Evolutionary conservation across 345 rosid species (phyloP).

Genomic region (Salix exigua): DNA sequence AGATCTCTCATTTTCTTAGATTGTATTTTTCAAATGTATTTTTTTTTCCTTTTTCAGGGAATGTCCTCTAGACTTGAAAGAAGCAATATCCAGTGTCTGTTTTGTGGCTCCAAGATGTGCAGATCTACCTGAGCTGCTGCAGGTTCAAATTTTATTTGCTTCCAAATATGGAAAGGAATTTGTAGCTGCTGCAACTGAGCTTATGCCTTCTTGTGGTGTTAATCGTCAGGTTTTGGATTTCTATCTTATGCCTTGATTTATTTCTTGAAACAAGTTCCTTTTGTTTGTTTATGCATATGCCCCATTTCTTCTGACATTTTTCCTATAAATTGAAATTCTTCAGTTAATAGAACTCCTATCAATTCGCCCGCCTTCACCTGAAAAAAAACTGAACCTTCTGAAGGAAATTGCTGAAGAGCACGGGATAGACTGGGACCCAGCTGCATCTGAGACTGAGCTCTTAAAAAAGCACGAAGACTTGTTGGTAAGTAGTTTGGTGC

Average conservation of each 20-base stretch:
- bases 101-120: conserved; percentile 99
- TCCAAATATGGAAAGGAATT: conserved; percentile 89
- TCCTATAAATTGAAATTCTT: conserved; percentile 15
- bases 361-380: conserved; percentile 79
- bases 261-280: neutral
- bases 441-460: conserved; percentile 75
- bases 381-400: conserved; percentile 72
- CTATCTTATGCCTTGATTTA: neutral
- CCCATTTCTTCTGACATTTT: conserved; percentile 1
- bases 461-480: conserved; percentile 83
- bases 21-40: conserved; percentile 4
- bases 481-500: conserved; percentile 47
- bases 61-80: conserved; percentile 92
- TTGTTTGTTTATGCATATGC: neutral
- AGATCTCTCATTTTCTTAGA: neutral
- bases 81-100: conserved; percentile 88
- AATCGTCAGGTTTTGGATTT: conserved; percentile 72
- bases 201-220: conserved; percentile 93
- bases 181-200: conserved; percentile 85
- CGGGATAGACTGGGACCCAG: conserved; percentile 89
- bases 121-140: conserved; percentile 82
- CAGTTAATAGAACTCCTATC: conserved; percentile 90
- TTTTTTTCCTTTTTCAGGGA: conserved; percentile 50
- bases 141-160: conserved; percentile 79
- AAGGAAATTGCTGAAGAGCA: conserved; percentile 97